Evolutionary conservation across 805 yeast species (phyloP), one percentile per base, ranked within the genome.

Genomic region (Candida montana): DNA sequence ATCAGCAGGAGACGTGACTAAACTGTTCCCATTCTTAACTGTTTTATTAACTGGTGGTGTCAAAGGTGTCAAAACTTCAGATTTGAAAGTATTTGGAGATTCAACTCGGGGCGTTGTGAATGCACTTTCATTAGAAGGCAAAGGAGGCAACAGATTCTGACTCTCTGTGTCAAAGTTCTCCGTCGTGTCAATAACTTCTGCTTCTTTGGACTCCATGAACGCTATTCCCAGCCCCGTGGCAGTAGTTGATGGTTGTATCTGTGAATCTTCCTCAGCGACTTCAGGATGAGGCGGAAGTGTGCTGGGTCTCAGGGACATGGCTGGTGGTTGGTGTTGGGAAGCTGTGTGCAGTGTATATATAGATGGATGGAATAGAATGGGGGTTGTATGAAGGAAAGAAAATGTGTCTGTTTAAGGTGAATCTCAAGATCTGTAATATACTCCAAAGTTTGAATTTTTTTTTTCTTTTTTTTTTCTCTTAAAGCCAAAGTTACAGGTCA

Each of bases 91-190:
- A 7, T 35, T 43, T 16, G 32, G 16, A 21, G 6, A 20, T 5
- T 40, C 47, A 5, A 24, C 17, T 27, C 30, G 30, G 16, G 40
- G 31, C 7, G 36, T 28, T 7, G 39, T 30, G 3, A 37, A 7
- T 6, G 31, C 21, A 1, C 28, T 15, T 11, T 34, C 28, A 39
- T 33, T 20, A 3, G 51, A 49, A 20, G 55, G 55, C 7, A 51
- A 33, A 3, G 55, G 55, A 2, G 55, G 55, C 1, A 51, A 39
- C 8, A 51, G 42, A 2, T 45, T 44, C 35, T 41, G 41, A 16
- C 45, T 40, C 33, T 49, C 55, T 5, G 52, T 44, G 10, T 46
- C 48, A 12, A 20, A 38, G 7, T 39, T 31, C n/a, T 38, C 36
- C 4, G 18, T 17, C 9, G 5, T 5, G 16, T 35, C 34, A 6